Base-by-base conservation (phyloP, 2,329 filamentous ascomycete species). In the Neonectria faginata region DNA sequence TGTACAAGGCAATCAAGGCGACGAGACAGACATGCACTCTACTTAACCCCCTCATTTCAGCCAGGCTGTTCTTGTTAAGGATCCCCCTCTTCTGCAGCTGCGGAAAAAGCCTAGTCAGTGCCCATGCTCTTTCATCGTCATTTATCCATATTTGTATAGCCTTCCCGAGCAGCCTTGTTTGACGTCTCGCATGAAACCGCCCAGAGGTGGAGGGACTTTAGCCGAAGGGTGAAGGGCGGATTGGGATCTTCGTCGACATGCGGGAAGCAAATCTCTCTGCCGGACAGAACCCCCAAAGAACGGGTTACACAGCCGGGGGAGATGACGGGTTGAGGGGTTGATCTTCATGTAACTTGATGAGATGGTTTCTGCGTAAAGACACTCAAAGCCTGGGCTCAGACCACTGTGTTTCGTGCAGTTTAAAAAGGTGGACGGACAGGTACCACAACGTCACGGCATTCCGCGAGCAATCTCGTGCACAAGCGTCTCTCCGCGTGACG, bases 241-340 rank as follows among this genome's bases (percentile, higher is more conserved):
- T 69, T 67, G 41, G 14, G 64, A 69, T 65, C 62, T 67, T 70
- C 64, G 57, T 33, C 50, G 56, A 68, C 61, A 45, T 53, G 58
- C 51, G 51, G 51, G 44, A 58, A 53, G 50, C 65, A 72, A 72
- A 59, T 68, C 65, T 68, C 62, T 56, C 20, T 33, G 29, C 44
- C 44, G 60, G 27, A 33, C 16, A 29, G 18, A 33, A 33, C 48
- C n/a, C 36, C 36, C 25, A 44, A 45, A 12, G 11, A 50, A 59
- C 55, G 56, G 31, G 62, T 67, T 18, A 50, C 58, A 56, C 57
- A 44, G 44, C 53, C 59, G 41, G 58, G 57, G 50, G 36, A 59
- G 27, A 6, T 36, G 18, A 51, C 54, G 57, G 44, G 42, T 39
- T n/a, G 36, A 39, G 36, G 36, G 36, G 36, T 8, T 25, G 10